These are phyloP conservation scores for Colletotrichum falcatum DNA, from an alignment of 2,329 filamentous ascomycete genomes.

Conservation along the genomic window DNA sequence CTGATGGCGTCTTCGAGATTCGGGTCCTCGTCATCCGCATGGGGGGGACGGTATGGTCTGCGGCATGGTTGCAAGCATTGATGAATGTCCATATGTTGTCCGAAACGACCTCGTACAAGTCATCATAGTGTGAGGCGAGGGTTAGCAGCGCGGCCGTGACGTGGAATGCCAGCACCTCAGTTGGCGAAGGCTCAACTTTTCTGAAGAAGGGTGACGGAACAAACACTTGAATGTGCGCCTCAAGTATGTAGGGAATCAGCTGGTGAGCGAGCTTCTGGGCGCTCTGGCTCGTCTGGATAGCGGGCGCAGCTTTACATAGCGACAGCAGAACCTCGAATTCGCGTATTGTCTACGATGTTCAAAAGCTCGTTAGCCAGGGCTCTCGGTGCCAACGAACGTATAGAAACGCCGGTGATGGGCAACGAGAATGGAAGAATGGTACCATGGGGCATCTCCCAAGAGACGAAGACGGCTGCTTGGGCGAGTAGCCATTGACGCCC, in stretches of 20 bases:
- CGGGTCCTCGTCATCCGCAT: conserved; percentile 66
- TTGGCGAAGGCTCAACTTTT: conserved; percentile 86
- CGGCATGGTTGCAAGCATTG: conserved; percentile 73
- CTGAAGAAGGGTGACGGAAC: conserved; percentile 84
- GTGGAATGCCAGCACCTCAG: conserved; percentile 83
- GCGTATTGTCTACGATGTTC: conserved; percentile 73
- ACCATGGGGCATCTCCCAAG: conserved; percentile 72
- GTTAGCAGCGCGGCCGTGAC: conserved; percentile 85
- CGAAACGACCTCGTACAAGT: conserved; percentile 74
- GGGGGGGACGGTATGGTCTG: conserved; percentile 67
- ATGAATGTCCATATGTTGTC: conserved; percentile 79
- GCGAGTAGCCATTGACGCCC: conserved; percentile 61
- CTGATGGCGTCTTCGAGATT: conserved; percentile 75
- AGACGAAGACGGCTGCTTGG: conserved; percentile 52
- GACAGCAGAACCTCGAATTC: conserved; percentile 94
- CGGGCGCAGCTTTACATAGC: conserved; percentile 88
- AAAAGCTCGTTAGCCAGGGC: conserved; percentile 12
- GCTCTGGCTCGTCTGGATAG: conserved; percentile 76
- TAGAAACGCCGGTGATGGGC: background rate
- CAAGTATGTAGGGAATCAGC: conserved; percentile 85
- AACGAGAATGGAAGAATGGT: conserved; percentile 42
- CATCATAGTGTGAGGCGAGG: conserved; percentile 78
- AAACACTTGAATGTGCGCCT: conserved; percentile 84
- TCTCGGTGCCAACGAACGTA: background rate
- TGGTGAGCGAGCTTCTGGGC: conserved; percentile 84